A percentile compares a stretch with the other conserved stretches of the same genome.
phyloP scores from a whole-genome alignment of 805 yeast species.

The Cyberlindnera amylophila region DNA sequence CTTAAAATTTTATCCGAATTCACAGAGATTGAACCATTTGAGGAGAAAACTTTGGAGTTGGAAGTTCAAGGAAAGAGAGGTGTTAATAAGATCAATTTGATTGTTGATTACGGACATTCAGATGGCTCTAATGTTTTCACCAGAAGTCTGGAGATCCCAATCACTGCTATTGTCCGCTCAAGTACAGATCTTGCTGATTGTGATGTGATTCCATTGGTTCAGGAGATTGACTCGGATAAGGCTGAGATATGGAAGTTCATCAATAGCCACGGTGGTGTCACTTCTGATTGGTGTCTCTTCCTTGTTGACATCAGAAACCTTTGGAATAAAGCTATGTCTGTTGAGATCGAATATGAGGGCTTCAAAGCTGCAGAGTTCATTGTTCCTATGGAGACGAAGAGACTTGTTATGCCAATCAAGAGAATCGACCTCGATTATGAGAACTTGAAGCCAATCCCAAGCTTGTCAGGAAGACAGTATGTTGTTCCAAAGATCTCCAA shows the following conservation, averaged over 20 bases:
- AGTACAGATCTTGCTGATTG: constrained; percentile 72
- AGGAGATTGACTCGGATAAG: constrained; percentile 24
- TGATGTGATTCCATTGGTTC: constrained; percentile 61
- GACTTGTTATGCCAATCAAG: constrained; percentile 70
- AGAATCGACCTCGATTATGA: constrained; percentile 44
- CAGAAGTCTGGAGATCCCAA: constrained; percentile 63
- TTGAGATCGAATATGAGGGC: constrained; percentile 33
- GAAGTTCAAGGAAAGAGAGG: constrained; percentile 72
- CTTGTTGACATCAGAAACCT: constrained; percentile 77
- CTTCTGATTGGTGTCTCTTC: constrained; percentile 54
- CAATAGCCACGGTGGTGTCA: constrained; percentile 5
- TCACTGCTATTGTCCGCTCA: constrained; percentile 65
- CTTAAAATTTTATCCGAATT: constrained; percentile 37
- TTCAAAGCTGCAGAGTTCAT: constrained; percentile 27
- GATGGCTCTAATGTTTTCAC: constrained; percentile 34
- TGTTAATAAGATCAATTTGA: constrained; percentile 58
- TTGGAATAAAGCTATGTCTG: constrained; percentile 58
- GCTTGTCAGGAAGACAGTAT: constrained; percentile 66
- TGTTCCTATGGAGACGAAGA: constrained; percentile 42
- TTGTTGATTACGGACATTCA: constrained; percentile 59
- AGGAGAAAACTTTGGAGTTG: constrained; percentile 45
- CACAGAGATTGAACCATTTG: constrained; percentile 29
- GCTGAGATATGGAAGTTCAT: constrained; percentile 29
- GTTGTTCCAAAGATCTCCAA: constrained; percentile 46
- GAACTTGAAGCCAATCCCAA: constrained; percentile 61